phyloP scores from a whole-genome alignment of 768 basidiomycete species.

The Sporobolomyces phaffii region DNA sequence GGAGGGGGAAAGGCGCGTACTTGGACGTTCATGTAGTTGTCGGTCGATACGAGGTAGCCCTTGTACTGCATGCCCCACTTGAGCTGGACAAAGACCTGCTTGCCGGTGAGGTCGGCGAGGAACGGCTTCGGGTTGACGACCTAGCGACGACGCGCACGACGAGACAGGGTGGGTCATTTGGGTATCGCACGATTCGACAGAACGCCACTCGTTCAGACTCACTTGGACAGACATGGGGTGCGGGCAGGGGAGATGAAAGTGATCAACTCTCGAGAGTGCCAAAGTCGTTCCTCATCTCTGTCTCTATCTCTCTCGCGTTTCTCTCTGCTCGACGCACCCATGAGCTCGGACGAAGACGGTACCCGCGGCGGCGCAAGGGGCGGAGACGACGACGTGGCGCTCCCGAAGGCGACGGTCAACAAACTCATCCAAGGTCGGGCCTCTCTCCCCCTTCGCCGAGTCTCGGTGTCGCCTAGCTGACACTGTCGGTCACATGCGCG shows the following conservation, averaged over 20 bases:
- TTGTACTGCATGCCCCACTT: constrained; percentile 99
- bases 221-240: constrained; percentile 23
- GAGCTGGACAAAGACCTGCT: constrained; percentile 85
- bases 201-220: background rate
- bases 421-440: constrained; percentile 85
- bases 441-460: background rate
- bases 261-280: too few species aligned
- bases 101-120: constrained; percentile 95
- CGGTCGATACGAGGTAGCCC: constrained; percentile 96
- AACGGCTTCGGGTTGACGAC: constrained; percentile 99
- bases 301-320: background rate
- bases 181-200: background rate
- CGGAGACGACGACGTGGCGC: constrained; percentile 82
- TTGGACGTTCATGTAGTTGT: constrained; percentile 99
- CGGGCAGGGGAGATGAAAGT: background rate
- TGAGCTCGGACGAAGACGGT: constrained; percentile 83
- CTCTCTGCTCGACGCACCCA: constrained; percentile 47
- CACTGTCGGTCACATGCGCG: too few species aligned
- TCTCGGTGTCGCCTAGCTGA: too few species aligned
- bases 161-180: background rate
- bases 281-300: too few species aligned
- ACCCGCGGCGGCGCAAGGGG: constrained; percentile 56
- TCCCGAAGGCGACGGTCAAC: constrained; percentile 94
- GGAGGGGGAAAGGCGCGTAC: constrained; percentile 47
- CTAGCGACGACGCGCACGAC: constrained; percentile 54